These are phyloP conservation scores for Diplodia sapinea DNA, from an alignment of 2,329 filamentous ascomycete species.

Conservation along the genomic window DNA sequence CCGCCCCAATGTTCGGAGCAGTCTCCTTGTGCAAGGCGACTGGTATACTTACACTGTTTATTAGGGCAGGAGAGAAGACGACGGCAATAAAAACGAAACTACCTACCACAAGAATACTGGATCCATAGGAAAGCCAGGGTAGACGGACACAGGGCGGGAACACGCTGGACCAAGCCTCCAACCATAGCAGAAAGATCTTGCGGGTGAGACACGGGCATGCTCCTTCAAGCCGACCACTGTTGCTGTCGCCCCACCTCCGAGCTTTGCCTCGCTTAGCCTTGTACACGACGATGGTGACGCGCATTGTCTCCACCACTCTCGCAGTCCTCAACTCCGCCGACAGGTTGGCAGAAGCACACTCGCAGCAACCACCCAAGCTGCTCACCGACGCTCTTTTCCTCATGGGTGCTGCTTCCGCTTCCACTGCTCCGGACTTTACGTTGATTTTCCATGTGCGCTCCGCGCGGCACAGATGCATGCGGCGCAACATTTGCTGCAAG, in stretches of 20 bases:
- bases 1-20: not conserved
- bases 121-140: not conserved
- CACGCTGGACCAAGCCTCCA: too few species aligned
- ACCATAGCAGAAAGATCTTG: not conserved
- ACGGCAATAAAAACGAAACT: constrained; percentile 4
- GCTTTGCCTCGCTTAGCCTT: not conserved
- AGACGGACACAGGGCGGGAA: not conserved
- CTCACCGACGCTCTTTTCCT: constrained; percentile 22
- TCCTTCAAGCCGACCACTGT: not conserved
- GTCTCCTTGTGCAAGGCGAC: not conserved
- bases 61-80: not conserved
- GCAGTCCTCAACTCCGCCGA: constrained; percentile 52
- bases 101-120: constrained; percentile 20
- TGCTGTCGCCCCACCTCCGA: not conserved
- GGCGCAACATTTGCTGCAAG: not conserved
- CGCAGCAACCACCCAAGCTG: constrained; percentile 38
- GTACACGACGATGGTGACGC: not conserved
- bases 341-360: constrained; percentile 47
- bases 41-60: constrained; percentile 2
- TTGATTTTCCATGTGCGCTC: not conserved
- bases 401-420: not conserved
- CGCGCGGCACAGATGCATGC: not conserved
- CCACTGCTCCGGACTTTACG: not conserved
- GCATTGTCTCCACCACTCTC: constrained; percentile 45
- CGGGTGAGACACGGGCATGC: not conserved